A percentile compares a stretch with the other conserved stretches of the same genome.
Evolutionary conservation across 768 basidiomycete species (phyloP).

Genomic region (Boletus eberwhitei): DNA sequence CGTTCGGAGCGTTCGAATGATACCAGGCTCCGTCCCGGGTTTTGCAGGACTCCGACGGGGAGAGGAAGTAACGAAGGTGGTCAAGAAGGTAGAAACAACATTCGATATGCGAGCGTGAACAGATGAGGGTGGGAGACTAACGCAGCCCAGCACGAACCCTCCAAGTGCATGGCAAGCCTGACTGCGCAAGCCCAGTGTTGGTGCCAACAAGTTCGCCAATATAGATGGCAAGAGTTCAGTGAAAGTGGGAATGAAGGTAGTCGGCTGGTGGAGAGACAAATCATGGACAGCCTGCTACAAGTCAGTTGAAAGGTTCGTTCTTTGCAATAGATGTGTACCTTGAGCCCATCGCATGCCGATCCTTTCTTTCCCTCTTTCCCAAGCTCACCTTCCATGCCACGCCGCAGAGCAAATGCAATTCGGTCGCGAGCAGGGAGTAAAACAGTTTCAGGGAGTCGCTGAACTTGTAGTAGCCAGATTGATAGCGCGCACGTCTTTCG

Average conservation of each 20-base stretch:
- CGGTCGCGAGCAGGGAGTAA: slow-evolving; percentile 60
- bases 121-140: slow-evolving; percentile 44
- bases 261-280: slow-evolving; percentile 58
- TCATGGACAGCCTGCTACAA: slow-evolving; percentile 66
- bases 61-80: slow-evolving; percentile 35
- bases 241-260: slow-evolving; percentile 69
- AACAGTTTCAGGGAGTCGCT: slow-evolving; percentile 62
- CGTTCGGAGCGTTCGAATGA: slow-evolving; percentile 64
- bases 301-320: slow-evolving; percentile 8
- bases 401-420: slow-evolving; percentile 67
- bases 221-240: slow-evolving; percentile 57
- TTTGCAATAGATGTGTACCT: slow-evolving; percentile 41
- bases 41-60: slow-evolving; percentile 38
- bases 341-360: slow-evolving; percentile 71
- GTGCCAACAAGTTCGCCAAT: slow-evolving; percentile 58
- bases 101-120: slow-evolving; percentile 54
- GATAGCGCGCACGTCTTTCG: slow-evolving; percentile 82
- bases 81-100: slow-evolving; percentile 47
- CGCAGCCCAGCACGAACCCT: slow-evolving; percentile 57
- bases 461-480: slow-evolving; percentile 70
- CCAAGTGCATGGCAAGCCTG: slow-evolving; percentile 77
- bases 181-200: slow-evolving; percentile 59
- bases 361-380: slow-evolving; percentile 91
- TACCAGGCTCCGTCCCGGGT: slow-evolving; percentile 42
- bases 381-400: slow-evolving; percentile 79